phyloP scores from a whole-genome alignment of 2,329 filamentous ascomycete genomes.

The Exutisphaerella laricina region DNA sequence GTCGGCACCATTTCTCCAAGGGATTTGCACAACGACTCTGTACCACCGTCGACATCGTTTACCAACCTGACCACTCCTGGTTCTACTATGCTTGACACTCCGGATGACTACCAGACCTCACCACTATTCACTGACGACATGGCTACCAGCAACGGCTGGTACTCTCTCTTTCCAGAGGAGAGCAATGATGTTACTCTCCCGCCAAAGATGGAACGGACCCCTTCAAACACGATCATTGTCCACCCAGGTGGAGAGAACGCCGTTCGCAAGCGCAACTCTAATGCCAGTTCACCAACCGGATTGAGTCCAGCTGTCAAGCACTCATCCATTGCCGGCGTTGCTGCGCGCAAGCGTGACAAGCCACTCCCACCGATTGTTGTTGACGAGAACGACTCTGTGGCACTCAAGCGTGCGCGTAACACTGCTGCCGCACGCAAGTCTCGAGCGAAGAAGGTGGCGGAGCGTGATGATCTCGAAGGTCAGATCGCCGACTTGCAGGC shows the following conservation, averaged over 20 bases:
- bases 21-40: conserved; percentile 70
- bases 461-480: conserved; percentile 67
- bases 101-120: conserved; percentile 70
- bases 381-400: conserved; percentile 67
- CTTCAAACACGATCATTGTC: conserved; percentile 34
- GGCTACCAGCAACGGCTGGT: conserved; percentile 59
- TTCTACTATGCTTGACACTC: conserved; percentile 70
- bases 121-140: conserved; percentile 62
- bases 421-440: conserved; percentile 92
- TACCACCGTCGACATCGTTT: conserved; percentile 74
- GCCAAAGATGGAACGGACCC: conserved; percentile 40
- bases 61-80: conserved; percentile 78
- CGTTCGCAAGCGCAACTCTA: conserved; percentile 32
- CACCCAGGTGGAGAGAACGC: conserved; percentile 33
- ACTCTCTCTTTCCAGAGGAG: conserved; percentile 62
- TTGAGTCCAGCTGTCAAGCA: conserved; percentile 48
- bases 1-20: conserved; percentile 71
- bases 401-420: conserved; percentile 89
- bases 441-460: conserved; percentile 74
- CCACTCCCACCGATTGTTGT: conserved; percentile 72
- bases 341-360: conserved; percentile 70
- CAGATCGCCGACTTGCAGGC: conserved; percentile 53
- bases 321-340: conserved; percentile 64
- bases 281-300: conserved; percentile 39
- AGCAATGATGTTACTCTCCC: conserved; percentile 27